Evolutionary conservation across 352 stramenopile genomes (phyloP).

Genomic region (Elongisporangium anandrum): DNA sequence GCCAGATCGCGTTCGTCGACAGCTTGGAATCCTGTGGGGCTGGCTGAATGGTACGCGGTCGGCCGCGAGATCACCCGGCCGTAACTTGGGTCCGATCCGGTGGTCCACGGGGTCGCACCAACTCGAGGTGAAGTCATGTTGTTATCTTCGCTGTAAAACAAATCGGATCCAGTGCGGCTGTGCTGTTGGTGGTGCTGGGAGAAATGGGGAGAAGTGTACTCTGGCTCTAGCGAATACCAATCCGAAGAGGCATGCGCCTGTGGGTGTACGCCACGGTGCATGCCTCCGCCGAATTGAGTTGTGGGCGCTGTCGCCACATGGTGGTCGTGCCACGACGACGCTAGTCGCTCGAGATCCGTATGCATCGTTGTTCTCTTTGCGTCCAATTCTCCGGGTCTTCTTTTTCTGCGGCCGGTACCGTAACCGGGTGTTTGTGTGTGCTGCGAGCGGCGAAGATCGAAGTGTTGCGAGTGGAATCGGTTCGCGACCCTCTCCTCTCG

Average conservation of each 20-base stretch:
- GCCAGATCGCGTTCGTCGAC: neutral
- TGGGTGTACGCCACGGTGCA: neutral
- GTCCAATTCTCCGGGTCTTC: neutral
- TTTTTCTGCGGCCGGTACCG: neutral
- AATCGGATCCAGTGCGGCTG: neutral
- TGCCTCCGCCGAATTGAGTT: neutral
- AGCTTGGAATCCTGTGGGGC: neutral
- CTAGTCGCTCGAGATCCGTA: neutral
- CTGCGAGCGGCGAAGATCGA: neutral
- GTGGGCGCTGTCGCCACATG: neutral
- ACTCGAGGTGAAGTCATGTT: neutral
- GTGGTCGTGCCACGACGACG: neutral
- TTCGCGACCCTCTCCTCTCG: neutral
- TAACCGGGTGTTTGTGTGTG: neutral
- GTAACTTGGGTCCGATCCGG: neutral
- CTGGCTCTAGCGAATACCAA: neutral
- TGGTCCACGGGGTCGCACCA: neutral
- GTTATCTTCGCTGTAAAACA: neutral
- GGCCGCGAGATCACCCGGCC: neutral
- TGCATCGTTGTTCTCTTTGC: neutral
- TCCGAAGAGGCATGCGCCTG: neutral
- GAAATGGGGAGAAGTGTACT: neutral
- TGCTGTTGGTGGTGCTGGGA: neutral
- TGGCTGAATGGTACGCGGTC: neutral
- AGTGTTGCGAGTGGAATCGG: neutral